A percentile compares a stretch with the other conserved stretches of the same genome.
Conservation (phyloP, 2,329 filamentous ascomycete species). For the Fusarium acutatum region DNA sequence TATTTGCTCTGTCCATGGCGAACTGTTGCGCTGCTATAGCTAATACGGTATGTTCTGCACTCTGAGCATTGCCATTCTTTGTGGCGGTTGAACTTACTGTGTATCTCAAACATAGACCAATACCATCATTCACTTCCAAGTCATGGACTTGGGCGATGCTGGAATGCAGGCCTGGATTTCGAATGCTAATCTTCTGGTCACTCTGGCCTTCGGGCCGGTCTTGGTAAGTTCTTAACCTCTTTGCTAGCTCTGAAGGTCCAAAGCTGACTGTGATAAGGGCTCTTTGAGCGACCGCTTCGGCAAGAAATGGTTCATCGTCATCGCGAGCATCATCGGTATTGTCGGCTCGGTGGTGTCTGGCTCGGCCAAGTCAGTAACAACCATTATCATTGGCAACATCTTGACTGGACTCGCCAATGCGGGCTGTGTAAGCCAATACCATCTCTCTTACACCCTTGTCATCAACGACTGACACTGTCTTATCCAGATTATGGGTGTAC, state of each 20-base stretch:
- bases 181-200: background rate
- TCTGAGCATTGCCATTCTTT: fast-evolving
- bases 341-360: background rate
- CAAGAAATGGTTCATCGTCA: background rate
- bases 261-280: background rate
- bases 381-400: background rate
- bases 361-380: background rate
- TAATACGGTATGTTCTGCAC: background rate
- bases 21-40: background rate
- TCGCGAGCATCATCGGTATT: background rate
- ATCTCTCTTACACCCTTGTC: background rate
- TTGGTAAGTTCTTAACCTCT: fast-evolving
- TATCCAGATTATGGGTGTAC: background rate
- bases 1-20: background rate
- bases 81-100: background rate
- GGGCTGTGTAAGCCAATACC: background rate
- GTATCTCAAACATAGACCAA: background rate
- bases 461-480: background rate
- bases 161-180: background rate
- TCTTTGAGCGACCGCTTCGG: background rate
- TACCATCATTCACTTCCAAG: background rate
- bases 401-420: background rate
- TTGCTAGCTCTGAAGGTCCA: too few relatives aligned
- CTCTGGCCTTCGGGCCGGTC: background rate
- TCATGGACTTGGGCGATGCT: background rate